These are phyloP conservation scores for Auriscalpium microsporum DNA, from an alignment of 768 basidiomycete species.

Conservation along the genomic window DNA sequence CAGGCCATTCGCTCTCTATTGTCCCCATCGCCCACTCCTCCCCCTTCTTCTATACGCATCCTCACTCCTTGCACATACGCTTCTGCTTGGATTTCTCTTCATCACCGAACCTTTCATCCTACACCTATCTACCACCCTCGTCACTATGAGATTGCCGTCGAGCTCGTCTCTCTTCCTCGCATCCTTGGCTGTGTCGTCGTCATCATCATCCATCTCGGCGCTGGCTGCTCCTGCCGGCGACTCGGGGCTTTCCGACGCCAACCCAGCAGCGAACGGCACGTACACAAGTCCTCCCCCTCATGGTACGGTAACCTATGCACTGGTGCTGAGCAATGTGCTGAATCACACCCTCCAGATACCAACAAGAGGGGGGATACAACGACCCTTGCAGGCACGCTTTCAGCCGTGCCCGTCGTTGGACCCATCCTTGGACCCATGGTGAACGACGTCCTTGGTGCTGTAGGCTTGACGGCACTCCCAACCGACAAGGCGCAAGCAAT, in stretches of 20 bases:
- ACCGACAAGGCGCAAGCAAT: too few relatives aligned
- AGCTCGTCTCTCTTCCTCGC: constrained; percentile 27
- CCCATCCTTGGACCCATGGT: too few relatives aligned
- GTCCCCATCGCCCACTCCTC: neutral
- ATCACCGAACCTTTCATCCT: constrained; percentile 1
- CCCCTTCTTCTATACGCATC: constrained; percentile 3
- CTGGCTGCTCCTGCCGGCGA: constrained; percentile 22
- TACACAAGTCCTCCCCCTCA: too few relatives aligned
- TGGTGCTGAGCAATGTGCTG: too few relatives aligned
- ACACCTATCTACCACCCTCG: constrained; percentile 1
- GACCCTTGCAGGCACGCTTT: too few relatives aligned
- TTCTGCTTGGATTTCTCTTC: constrained; percentile 12
- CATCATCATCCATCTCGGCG: constrained; percentile 21
- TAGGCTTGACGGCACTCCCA: too few relatives aligned
- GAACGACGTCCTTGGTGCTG: too few relatives aligned
- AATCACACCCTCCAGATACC: too few relatives aligned
- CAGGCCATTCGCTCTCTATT: neutral
- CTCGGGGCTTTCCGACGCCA: neutral
- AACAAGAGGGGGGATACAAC: too few relatives aligned
- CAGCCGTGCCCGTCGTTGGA: too few relatives aligned
- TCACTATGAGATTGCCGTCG: constrained; percentile 22
- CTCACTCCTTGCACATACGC: constrained; percentile 11
- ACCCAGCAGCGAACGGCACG: too few relatives aligned
- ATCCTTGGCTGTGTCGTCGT: constrained; percentile 22
- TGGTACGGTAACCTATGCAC: too few relatives aligned